Base-by-base conservation (phyloP, 495 filamentous ascomycete species). In the Penicillium goetzii region DNA sequence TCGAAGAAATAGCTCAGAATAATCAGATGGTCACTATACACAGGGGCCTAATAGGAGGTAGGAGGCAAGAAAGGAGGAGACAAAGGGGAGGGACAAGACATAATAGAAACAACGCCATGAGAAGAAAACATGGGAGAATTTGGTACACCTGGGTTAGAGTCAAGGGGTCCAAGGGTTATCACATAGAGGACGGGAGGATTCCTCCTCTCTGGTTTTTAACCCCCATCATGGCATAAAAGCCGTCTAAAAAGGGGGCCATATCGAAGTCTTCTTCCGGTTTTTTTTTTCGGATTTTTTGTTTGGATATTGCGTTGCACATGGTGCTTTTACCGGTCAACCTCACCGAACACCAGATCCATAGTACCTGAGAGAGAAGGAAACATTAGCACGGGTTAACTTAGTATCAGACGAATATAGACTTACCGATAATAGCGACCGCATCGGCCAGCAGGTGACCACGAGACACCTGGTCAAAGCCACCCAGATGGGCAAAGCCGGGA, bases 401-500 rank as follows among this genome's bases (percentile, higher is more conserved):
- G 40, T 6, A 53, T 34, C 11, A 30, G 0, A 36, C n/a, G 21
- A 26, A 30, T 3, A 36, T 7, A 19, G 41, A 66, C 75, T 71
- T 70, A 74, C 92, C 93, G 70, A 97, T 97, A 66, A 97, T 93
- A 19, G 93, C 93, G 61, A 99, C 95, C 15, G 96, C 95, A 83
- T 99, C 95, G 47, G 95, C 96, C 67, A 99, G 79, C 70, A 99
- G 75, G 85, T 99, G 95, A 14, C 96, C 95, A 74, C 89, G 88
- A 49, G 87, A 86, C 36, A 99, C 83, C 72, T 97, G 93, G 75
- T 99, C 95, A 73, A 99, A 97, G 61, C 92, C 92, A 65, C 86
- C 86, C 74, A 99, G 80, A 85, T 99, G 95, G 51, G 95, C 96
- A 70, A 99, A 99, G 58, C 95, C 95, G 40, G 95, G 95, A 38